Evolutionary conservation across 768 basidiomycete species (phyloP).

Genomic region (Cubamyces sp.): DNA sequence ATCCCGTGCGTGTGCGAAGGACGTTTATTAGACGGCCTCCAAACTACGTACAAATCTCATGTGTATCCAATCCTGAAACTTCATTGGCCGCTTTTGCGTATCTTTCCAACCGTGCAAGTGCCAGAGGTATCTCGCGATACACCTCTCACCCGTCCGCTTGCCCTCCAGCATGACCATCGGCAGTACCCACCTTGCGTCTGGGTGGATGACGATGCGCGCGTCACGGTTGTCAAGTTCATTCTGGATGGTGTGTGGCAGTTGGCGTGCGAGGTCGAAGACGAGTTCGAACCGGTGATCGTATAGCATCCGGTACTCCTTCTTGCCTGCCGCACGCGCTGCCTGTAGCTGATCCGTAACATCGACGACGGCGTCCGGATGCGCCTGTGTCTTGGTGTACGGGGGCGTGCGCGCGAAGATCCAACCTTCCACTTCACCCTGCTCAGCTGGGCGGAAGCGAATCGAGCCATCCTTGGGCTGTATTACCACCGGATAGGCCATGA

Average conservation of each 20-base stretch:
- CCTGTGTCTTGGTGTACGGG: constrained; percentile 36
- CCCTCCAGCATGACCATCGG: constrained; percentile 45
- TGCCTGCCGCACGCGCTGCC: constrained; percentile 21
- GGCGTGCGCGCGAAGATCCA: constrained; percentile 72
- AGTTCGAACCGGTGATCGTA: constrained; percentile 72
- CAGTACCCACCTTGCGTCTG: constrained; percentile 50
- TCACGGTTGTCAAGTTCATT: constrained; percentile 30
- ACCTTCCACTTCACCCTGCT: constrained; percentile 11
- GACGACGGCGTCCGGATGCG: constrained; percentile 36
- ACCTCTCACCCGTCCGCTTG: background rate
- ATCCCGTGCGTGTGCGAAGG: background rate
- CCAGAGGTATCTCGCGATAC: constrained; percentile 14
- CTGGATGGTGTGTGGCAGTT: constrained; percentile 46
- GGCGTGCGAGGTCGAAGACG: constrained; percentile 43
- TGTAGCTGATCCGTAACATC: constrained; percentile 46
- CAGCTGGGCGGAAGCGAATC: constrained; percentile 6
- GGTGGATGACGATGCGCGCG: constrained; percentile 39
- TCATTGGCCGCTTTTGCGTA: background rate
- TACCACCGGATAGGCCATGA: constrained; percentile 63
- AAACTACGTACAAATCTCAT: constrained; percentile 25
- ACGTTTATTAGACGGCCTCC: background rate
- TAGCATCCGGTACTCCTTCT: constrained; percentile 42
- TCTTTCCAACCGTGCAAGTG: background rate
- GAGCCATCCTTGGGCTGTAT: constrained; percentile 29
- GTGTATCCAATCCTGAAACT: constrained; percentile 11